Conservation (phyloP, 2,329 filamentous ascomycete species). For the Ampelomyces quisqualis region DNA sequence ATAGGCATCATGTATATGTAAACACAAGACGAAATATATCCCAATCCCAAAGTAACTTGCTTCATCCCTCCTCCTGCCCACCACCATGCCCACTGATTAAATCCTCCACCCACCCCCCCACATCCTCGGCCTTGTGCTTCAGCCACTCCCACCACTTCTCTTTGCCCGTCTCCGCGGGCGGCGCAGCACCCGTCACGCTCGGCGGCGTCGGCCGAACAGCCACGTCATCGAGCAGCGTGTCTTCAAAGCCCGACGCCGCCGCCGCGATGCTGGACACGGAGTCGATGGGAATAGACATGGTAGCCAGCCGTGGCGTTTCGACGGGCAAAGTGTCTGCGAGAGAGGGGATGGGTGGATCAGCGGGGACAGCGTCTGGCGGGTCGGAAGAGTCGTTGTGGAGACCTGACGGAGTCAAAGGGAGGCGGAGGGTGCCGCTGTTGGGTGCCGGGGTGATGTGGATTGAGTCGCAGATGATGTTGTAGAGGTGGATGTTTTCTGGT, state of each 20-base stretch:
- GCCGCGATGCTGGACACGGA: constrained; percentile 26
- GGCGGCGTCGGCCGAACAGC: constrained; percentile 8
- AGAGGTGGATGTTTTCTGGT: constrained; percentile 88
- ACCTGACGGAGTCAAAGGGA: constrained; percentile 66
- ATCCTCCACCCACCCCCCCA: constrained; percentile 41
- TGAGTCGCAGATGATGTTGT: constrained; percentile 91
- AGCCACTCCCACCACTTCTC: constrained; percentile 43
- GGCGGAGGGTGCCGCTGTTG: constrained; percentile 83
- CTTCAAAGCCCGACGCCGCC: constrained; percentile 26
- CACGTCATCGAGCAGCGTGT: constrained; percentile 5
- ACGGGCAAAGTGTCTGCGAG: constrained; percentile 1
- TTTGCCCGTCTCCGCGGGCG: constrained; percentile 12
- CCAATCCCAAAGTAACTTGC: neutral
- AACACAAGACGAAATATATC: neutral
- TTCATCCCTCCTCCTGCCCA: constrained; percentile 3
- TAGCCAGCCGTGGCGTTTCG: constrained; percentile 12
- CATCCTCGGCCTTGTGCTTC: constrained; percentile 38
- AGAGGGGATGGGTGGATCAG: constrained; percentile 50
- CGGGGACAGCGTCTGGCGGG: constrained; percentile 50
- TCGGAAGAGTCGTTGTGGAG: constrained; percentile 57
- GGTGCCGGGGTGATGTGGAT: constrained; percentile 70
- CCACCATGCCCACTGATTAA: constrained; percentile 35
- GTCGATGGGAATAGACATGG: constrained; percentile 14
- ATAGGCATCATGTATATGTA: too few relatives aligned
- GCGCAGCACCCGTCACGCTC: constrained; percentile 17